These are phyloP conservation scores for Ogataea neopini DNA, from an alignment of 805 yeast genomes.

Conservation along the genomic window DNA sequence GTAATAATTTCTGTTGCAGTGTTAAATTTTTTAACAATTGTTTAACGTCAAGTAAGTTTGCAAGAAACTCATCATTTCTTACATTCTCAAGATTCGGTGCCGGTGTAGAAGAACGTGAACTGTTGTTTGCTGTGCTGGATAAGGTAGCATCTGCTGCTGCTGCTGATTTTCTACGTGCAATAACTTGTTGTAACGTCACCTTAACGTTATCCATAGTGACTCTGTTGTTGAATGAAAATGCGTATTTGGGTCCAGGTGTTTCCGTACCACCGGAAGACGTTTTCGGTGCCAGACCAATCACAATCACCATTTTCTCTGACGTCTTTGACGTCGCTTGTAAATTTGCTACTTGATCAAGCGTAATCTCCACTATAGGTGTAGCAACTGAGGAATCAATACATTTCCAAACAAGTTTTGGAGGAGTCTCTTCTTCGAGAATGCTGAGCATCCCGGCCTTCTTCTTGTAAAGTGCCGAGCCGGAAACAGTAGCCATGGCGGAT, in stretches of 20 bases:
- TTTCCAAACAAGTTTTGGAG: conserved; percentile 57
- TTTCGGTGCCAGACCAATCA: conserved; percentile 44
- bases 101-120: conserved; percentile 16
- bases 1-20: conserved; percentile 74
- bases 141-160: conserved; percentile 41
- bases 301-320: conserved; percentile 66
- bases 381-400: conserved; percentile 51
- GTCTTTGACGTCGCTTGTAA: conserved; percentile 71
- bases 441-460: conserved; percentile 58
- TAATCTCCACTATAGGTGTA: conserved; percentile 41
- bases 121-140: conserved; percentile 9
- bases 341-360: conserved; percentile 44
- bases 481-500: conserved; percentile 14
- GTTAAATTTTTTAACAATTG: conserved; percentile 68
- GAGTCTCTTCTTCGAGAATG: conserved; percentile 55
- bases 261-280: conserved; percentile 33
- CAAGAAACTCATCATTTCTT: conserved; percentile 32
- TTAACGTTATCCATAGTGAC: conserved; percentile 76
- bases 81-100: conserved; percentile 16
- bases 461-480: conserved; percentile 57
- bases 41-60: conserved; percentile 49
- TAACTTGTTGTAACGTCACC: conserved; percentile 63
- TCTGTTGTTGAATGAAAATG: conserved; percentile 68
- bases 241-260: conserved; percentile 30
- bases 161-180: conserved; percentile 63